Conservation (phyloP, 495 filamentous ascomycete genomes). For the Annulohypoxylon bovei region DNA sequence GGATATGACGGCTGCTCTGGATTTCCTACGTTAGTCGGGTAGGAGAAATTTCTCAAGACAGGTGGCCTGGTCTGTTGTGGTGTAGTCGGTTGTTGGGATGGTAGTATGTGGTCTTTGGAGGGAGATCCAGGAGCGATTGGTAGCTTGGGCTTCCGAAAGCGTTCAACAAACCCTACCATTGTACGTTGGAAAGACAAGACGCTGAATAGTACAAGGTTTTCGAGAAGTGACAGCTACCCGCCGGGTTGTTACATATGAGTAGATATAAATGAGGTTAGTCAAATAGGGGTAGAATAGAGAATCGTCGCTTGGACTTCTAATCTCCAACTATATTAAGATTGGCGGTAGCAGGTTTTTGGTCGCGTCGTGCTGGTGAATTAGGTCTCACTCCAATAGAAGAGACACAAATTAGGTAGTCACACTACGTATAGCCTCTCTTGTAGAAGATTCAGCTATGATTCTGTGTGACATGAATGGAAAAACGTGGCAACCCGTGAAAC, state of each 20-base stretch:
- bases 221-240: background rate
- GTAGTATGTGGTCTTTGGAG: slow-evolving; percentile 16
- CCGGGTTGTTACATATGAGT: background rate
- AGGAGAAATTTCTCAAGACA: slow-evolving; percentile 47
- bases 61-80: slow-evolving; percentile 27
- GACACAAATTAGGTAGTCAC: background rate
- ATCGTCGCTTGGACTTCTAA: background rate
- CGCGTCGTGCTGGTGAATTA: background rate
- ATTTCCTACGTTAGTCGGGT: slow-evolving; percentile 37
- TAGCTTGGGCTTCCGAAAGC: slow-evolving; percentile 42
- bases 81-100: slow-evolving; percentile 7
- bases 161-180: slow-evolving; percentile 46
- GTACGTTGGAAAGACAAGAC: slow-evolving; percentile 16
- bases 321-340: background rate
- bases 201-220: background rate
- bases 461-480: background rate
- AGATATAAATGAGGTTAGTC: background rate
- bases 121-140: slow-evolving; percentile 29
- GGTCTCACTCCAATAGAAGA: background rate
- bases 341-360: background rate
- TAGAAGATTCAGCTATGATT: background rate
- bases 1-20: slow-evolving; percentile 8
- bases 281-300: background rate
- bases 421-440: background rate
- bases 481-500: background rate